A percentile compares a stretch with the other conserved stretches of the same genome.
These are phyloP conservation scores for Gloeophyllum trabeum DNA, from an alignment of 768 basidiomycete genomes.

Conservation along the genomic window DNA sequence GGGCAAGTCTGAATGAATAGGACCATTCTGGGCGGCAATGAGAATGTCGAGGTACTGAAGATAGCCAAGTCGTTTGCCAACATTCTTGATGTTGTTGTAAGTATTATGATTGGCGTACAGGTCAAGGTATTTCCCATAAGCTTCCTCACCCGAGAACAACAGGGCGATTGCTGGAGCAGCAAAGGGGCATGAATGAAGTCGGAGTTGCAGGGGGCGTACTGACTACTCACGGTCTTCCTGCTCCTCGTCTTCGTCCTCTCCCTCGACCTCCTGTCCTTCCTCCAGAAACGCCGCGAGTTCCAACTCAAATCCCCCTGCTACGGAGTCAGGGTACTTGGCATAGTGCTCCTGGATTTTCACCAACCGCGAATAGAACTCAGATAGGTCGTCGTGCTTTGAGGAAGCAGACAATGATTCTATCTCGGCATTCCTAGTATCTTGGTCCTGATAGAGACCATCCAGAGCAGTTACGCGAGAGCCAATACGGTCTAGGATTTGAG, in stretches of 20 bases:
- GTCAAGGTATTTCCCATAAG: constrained; percentile 91
- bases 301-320: constrained; percentile 68
- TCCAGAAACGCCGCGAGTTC: constrained; percentile 78
- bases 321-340: constrained; percentile 87
- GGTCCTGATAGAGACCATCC: constrained; percentile 67
- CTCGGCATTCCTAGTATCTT: constrained; percentile 60
- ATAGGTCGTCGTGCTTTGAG: constrained; percentile 58
- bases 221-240: constrained; percentile 71
- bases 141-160: constrained; percentile 94
- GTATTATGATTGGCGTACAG: constrained; percentile 79
- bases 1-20: constrained; percentile 58
- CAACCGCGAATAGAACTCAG: constrained; percentile 94
- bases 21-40: constrained; percentile 47
- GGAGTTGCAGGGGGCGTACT: background rate
- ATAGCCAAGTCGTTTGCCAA: constrained; percentile 78
- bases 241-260: constrained; percentile 69
- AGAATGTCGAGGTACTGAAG: constrained; percentile 88
- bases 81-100: constrained; percentile 83
- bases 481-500: constrained; percentile 83
- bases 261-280: constrained; percentile 53
- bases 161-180: constrained; percentile 52
- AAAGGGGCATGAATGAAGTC: constrained; percentile 5
- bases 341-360: constrained; percentile 95
- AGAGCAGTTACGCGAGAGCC: constrained; percentile 55
- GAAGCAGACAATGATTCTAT: constrained; percentile 49